Evolutionary conservation across 495 filamentous ascomycete species (phyloP).

Genomic region (Cladorrhinum samala): DNA sequence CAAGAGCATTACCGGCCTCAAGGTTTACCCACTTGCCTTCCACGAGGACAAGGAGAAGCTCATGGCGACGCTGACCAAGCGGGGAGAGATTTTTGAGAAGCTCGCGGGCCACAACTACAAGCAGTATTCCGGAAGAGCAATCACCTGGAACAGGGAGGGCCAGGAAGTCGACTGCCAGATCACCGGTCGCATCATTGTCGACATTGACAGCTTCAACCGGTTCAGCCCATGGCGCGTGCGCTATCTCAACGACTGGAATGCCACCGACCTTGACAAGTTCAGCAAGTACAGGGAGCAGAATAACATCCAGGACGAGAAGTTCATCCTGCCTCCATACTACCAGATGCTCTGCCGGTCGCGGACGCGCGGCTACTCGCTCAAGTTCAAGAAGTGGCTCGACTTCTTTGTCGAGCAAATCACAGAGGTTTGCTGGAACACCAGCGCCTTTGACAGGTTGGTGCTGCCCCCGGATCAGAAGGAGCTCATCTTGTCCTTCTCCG

Average conservation of each 20-base stretch:
- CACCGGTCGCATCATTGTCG: slow-evolving; percentile 28
- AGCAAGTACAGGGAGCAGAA: slow-evolving; percentile 18
- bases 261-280: slow-evolving; percentile 24
- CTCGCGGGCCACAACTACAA: slow-evolving; percentile 59
- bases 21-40: slow-evolving; percentile 51
- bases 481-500: slow-evolving; percentile 47
- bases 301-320: slow-evolving; percentile 11
- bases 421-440: slow-evolving; percentile 46
- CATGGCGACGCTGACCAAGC: slow-evolving; percentile 32
- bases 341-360: slow-evolving; percentile 34
- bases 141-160: slow-evolving; percentile 30
- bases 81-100: slow-evolving; percentile 45
- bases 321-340: slow-evolving; percentile 34
- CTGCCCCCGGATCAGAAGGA: slow-evolving; percentile 47
- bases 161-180: slow-evolving; percentile 28
- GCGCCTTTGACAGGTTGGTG: slow-evolving; percentile 52
- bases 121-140: slow-evolving; percentile 39
- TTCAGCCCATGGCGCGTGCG: slow-evolving; percentile 24
- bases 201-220: slow-evolving; percentile 34
- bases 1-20: slow-evolving; percentile 47
- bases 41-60: slow-evolving; percentile 44
- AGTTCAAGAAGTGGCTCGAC: slow-evolving; percentile 40
- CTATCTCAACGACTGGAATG: slow-evolving; percentile 26
- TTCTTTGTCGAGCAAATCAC: slow-evolving; percentile 30
- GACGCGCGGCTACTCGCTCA: slow-evolving; percentile 40